Conservation (phyloP, 441 rosid species). For the Heliophila coronopifolia region DNA sequence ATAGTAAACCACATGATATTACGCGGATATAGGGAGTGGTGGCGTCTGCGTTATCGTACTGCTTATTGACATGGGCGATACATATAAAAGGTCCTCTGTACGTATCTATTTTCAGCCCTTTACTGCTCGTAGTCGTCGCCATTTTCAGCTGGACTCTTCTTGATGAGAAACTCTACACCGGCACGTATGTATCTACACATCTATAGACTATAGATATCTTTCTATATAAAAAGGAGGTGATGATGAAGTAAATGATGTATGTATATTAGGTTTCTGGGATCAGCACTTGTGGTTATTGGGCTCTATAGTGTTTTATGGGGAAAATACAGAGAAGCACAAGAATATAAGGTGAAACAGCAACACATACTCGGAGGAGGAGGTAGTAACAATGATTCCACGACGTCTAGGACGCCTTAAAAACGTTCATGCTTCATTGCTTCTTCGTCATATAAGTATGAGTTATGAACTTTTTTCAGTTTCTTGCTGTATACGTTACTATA, state of each 20-base stretch:
- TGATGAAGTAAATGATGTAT: neutral
- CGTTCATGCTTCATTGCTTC: constrained; percentile 3
- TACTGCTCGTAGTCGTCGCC: constrained; percentile 67
- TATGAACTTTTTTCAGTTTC: constrained; percentile 10
- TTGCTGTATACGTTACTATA: constrained; percentile 2
- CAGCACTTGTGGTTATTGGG: constrained; percentile 58
- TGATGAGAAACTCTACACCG: constrained; percentile 65
- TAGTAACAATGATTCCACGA: constrained; percentile 17
- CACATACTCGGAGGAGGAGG: neutral
- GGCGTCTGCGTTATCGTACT: constrained; percentile 62
- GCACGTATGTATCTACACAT: constrained; percentile 47
- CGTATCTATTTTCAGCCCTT: constrained; percentile 83
- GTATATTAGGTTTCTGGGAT: constrained; percentile 54
- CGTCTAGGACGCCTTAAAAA: constrained; percentile 10
- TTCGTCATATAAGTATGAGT: constrained; percentile 1
- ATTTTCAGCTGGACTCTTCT: constrained; percentile 77
- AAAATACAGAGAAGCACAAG: constrained; percentile 38
- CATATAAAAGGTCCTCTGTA: constrained; percentile 78
- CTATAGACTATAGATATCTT: neutral
- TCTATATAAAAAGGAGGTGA: neutral
- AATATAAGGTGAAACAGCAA: constrained; percentile 11
- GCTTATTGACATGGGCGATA: constrained; percentile 64
- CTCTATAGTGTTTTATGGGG: constrained; percentile 84
- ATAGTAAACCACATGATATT: too few species aligned
- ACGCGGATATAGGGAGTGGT: constrained; percentile 62